Conservation (phyloP, 1,284 basidiomycete species). For the Fomitopsis schrenkii region DNA sequence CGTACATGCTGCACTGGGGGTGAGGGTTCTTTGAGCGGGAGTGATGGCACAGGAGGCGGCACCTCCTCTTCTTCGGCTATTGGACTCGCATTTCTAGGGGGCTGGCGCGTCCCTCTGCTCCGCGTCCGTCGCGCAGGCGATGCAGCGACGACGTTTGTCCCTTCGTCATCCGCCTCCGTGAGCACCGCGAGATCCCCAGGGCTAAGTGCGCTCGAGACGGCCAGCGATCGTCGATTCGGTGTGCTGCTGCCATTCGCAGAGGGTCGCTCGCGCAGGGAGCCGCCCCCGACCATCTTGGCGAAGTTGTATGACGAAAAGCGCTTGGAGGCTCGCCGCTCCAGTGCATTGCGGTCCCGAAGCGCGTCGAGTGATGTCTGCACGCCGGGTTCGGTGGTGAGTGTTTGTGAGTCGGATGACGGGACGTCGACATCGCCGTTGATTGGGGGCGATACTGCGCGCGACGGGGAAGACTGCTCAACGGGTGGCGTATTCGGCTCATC, state of each 20-base stretch:
- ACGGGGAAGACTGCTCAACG: not conserved
- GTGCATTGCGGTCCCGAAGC: conserved; percentile 80
- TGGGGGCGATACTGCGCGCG: not conserved
- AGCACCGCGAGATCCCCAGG: conserved; percentile 65
- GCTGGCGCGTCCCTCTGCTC: conserved; percentile 17
- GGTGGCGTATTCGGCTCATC: conserved; percentile 34
- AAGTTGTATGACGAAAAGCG: conserved; percentile 96
- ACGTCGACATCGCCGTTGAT: not conserved
- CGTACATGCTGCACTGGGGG: conserved; percentile 4
- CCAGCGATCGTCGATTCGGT: conserved; percentile 62
- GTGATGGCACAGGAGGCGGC: conserved; percentile 44
- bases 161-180: conserved; percentile 61
- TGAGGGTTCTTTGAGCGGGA: conserved; percentile 20
- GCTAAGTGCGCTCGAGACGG: conserved; percentile 53
- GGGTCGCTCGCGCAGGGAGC: conserved; percentile 35
- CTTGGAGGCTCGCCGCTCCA: conserved; percentile 92
- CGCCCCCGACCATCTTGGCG: conserved; percentile 83
- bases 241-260: conserved; percentile 25
- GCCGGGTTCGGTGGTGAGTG: conserved; percentile 39
- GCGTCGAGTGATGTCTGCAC: conserved; percentile 85
- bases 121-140: conserved; percentile 24
- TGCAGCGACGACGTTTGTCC: conserved; percentile 2
- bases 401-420: not conserved
- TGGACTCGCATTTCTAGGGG: conserved; percentile 27
- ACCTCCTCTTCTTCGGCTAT: conserved; percentile 38